Base-by-base conservation (phyloP, 768 basidiomycete species). In the Lyophyllum semitale region DNA sequence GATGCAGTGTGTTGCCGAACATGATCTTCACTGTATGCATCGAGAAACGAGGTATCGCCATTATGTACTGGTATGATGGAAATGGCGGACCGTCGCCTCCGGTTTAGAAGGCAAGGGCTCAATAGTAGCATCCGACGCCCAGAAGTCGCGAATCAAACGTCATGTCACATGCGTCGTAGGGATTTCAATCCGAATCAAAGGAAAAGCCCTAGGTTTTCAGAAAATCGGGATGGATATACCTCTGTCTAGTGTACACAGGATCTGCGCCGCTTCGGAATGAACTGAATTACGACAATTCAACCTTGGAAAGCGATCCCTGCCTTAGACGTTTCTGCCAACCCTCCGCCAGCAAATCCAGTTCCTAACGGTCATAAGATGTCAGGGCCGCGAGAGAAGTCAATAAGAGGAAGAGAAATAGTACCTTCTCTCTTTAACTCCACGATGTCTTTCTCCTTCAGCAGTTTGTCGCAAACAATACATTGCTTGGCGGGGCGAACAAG, bases 321-420 rank as follows among this genome's bases (percentile, higher is more conserved):
- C 68, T 83, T 88, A 33, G 83, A 86, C 0, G 90, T 89, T 72
- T 96, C 93, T n/a, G 94, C 93, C 60, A 93, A 71, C 6, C 95
- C 95, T n/a, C 95, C 95, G 50, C 91, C 90, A 8, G 95, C 94
- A 66, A 91, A 98, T 0, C 95, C 95, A 9, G 95, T 98, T 23
- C 93, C 91, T 93, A 51, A 3, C 38, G 7, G 32, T 25, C 13
- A 37, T 23, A n/a, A 30, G 32, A 23, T 46, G 29, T 11, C 30
- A 22, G 26, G 0, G 5, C 11, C 6, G 11, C 17, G 8, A 15
- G 3, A 29, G 8, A 38, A 15, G 37, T 18, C n/a, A n/a, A 15
- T 30, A 29, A 18, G 44, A 29, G 26, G n/a, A 18, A 33, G 18
- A 20, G 25, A 12, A 26, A 3, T 68, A 79, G 53, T 50, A 87